Base-by-base conservation (phyloP, 352 stramenopile species). In the Pythium plurisporium region DNA sequence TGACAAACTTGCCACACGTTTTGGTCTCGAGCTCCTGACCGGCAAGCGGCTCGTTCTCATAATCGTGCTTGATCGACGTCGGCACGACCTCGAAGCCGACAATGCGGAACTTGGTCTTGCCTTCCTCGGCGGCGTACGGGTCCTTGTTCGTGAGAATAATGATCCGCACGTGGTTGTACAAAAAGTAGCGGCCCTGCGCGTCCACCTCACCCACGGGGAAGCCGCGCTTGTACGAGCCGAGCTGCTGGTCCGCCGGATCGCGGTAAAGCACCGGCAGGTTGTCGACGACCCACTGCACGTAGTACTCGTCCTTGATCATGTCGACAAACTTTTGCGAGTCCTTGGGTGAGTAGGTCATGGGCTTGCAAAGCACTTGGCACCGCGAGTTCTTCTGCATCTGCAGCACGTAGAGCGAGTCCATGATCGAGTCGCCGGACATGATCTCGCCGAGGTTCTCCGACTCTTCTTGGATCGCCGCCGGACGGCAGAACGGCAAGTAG, bases 151-250 rank as follows among this genome's bases (percentile, higher is more conserved):
- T 98, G 19, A 82, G 87, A 27, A 99, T 78, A 22, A 95, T 91
- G 55, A 99, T 98, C 31, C 89, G 89, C 41, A 99, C 82, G 74
- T 99, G 96, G 75, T 99, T 99, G 87, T 99, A 98, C 6, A 99
- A 62, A 50, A 97, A 95, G 63, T 97, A 97, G 58, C 97, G 89
- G 40, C 91, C 86, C 43, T 90, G 75, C 3, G 91, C 79, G 41
- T 96, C 91, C 2, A 92, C 74, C 54, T 96, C 97, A 31, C 96
- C 96, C 19, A 99, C 75, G 2, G 96, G 95, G 69, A 96, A 95
- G 25, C 89, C 90, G 43, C 89, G 86, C 69, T 96, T 91, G 69
- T 91, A 95, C 20, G 79, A 82, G 29, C 84, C 84, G 5, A 71
- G 61, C 36, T 91, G 73, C 36, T 84, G 79, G 42, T 90, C 78